Evolutionary conservation across 202 grass and related monocot species (phyloP).

Genomic region (Elaeis oleifera): DNA sequence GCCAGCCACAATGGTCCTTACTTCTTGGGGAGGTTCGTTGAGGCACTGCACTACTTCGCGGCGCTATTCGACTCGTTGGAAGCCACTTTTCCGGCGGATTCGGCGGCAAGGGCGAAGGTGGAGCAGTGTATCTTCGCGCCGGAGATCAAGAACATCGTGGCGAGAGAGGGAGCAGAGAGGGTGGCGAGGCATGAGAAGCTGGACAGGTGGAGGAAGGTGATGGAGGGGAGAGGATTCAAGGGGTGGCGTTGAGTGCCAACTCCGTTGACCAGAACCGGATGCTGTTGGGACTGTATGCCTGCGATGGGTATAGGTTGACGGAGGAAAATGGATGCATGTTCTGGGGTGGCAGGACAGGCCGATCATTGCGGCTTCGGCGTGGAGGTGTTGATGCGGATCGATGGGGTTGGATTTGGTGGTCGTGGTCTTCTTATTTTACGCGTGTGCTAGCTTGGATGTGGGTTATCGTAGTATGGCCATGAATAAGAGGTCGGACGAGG

Average conservation of each 20-base stretch:
- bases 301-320: slow-evolving; percentile 51
- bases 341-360: slow-evolving; percentile 60
- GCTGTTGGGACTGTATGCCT: slow-evolving; percentile 42
- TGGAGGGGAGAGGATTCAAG: slow-evolving; percentile 48
- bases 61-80: slow-evolving; percentile 72
- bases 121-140: slow-evolving; percentile 55
- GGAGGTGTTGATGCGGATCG: slow-evolving; percentile 39
- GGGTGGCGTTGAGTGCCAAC: slow-evolving; percentile 44
- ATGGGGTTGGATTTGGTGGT: too few relatives aligned
- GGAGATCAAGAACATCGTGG: slow-evolving; percentile 58
- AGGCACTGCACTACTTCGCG: slow-evolving; percentile 66
- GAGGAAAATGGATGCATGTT: slow-evolving; percentile 51
- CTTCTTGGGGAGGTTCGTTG: slow-evolving; percentile 67
- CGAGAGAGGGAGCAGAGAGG: slow-evolving; percentile 44
- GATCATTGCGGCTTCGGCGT: slow-evolving; percentile 50
- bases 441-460: too few relatives aligned
- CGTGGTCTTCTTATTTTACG: too few relatives aligned
- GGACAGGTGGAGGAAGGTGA: slow-evolving; percentile 48
- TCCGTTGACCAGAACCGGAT: slow-evolving; percentile 54
- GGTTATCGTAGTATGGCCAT: too few relatives aligned
- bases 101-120: slow-evolving; percentile 52
- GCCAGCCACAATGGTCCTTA: slow-evolving; percentile 54
- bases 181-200: slow-evolving; percentile 48
- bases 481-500: too few relatives aligned
- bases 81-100: slow-evolving; percentile 58